Evolutionary conservation across 768 basidiomycete species (phyloP).

Genomic region (Lactarius indigo): DNA sequence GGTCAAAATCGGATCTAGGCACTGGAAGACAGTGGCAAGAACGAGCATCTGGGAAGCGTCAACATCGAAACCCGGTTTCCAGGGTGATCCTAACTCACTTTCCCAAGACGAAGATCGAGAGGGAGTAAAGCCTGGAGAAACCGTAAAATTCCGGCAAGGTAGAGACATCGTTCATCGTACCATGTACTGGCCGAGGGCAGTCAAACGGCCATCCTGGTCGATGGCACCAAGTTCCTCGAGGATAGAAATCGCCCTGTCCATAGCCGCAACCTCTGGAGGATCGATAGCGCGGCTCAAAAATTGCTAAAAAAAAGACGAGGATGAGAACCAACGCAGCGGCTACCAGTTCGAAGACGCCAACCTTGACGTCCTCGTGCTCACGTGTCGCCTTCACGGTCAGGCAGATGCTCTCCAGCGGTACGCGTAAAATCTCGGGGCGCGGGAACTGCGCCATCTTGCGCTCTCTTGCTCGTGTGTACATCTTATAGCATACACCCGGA

Average conservation of each 20-base stretch:
- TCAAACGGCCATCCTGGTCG: slow-evolving; percentile 57
- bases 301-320: slow-evolving; percentile 34
- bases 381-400: slow-evolving; percentile 79
- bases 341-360: slow-evolving; percentile 25
- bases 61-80: neutral
- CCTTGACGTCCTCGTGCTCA: slow-evolving; percentile 75
- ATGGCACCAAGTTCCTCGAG: slow-evolving; percentile 79
- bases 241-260: slow-evolving; percentile 72
- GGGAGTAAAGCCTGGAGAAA: slow-evolving; percentile 72
- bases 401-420: slow-evolving; percentile 79
- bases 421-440: slow-evolving; percentile 83
- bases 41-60: slow-evolving; percentile 70
- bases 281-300: slow-evolving; percentile 77
- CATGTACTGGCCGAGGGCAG: slow-evolving; percentile 80
- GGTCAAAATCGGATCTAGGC: slow-evolving; percentile 76
- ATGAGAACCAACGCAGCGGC: neutral
- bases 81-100: slow-evolving; percentile 41
- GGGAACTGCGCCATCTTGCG: slow-evolving; percentile 66
- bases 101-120: slow-evolving; percentile 81
- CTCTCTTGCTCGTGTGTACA: slow-evolving; percentile 76
- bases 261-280: slow-evolving; percentile 70
- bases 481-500: slow-evolving; percentile 81
- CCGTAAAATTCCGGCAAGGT: neutral
- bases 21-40: slow-evolving; percentile 77
- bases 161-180: slow-evolving; percentile 35